phyloP scores from a whole-genome alignment of 306 rosid species.

The Erythrophleum fordii region DNA sequence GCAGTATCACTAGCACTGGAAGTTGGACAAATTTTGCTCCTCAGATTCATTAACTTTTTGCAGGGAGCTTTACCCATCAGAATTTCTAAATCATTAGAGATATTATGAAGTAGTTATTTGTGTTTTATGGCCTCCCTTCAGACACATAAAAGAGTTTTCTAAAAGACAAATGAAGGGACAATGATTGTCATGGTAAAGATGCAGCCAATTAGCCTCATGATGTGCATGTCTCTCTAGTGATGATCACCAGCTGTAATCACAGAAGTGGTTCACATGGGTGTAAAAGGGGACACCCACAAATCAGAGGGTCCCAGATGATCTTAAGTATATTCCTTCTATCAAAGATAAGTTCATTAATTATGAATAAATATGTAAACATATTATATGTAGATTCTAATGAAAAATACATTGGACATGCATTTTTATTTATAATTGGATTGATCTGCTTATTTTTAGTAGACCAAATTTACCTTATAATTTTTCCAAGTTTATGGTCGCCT shows the following conservation, averaged over 20 bases:
- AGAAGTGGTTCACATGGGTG: conserved; percentile 40
- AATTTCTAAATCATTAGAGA: not conserved
- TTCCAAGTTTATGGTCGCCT: not conserved
- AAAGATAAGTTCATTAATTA: not conserved
- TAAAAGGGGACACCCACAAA: conserved; percentile 33
- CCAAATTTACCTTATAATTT: not conserved
- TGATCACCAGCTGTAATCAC: conserved; percentile 39
- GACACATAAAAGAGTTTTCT: not conserved
- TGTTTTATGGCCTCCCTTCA: not conserved
- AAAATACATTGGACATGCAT: no score
- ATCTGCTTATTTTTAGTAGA: not conserved
- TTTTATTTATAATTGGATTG: not conserved
- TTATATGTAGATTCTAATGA: not conserved
- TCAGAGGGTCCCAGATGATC: conserved; percentile 38
- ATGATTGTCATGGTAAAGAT: conserved; percentile 9
- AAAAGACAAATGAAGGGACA: not conserved
- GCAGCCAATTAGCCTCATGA: conserved; percentile 31
- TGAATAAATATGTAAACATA: not conserved
- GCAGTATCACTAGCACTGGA: not conserved
- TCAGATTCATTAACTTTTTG: not conserved
- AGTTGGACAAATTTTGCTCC: not conserved
- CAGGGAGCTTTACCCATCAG: not conserved
- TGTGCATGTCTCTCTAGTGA: conserved; percentile 18
- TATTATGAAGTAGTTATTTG: conserved; percentile 8
- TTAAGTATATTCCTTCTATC: no score